Conservation (phyloP, 306 rosid species). For the Carpinus viminea region DNA sequence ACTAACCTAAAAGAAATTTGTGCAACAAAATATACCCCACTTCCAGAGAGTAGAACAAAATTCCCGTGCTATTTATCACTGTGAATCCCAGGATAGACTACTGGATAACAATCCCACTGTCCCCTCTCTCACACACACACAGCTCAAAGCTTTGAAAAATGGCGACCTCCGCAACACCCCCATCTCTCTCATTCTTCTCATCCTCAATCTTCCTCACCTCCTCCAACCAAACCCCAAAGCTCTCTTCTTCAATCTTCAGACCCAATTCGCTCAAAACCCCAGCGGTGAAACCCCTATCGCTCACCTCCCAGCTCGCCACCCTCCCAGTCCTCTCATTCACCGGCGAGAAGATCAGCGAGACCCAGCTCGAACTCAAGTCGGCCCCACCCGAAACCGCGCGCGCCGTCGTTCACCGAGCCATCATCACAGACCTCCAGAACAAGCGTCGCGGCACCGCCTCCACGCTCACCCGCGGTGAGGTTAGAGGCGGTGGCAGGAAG, state of each 20-base stretch:
- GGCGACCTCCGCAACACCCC: constrained; percentile 44
- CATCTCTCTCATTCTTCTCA: constrained; percentile 54
- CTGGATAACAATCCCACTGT: neutral
- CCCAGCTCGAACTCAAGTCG: constrained; percentile 64
- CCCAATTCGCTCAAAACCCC: constrained; percentile 29
- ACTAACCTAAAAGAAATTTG: no score
- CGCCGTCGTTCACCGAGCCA: constrained; percentile 89
- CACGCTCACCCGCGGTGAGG: constrained; percentile 83
- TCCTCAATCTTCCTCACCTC: constrained; percentile 54
- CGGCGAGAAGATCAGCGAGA: constrained; percentile 74
- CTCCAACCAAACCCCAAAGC: constrained; percentile 28
- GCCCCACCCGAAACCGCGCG: constrained; percentile 84
- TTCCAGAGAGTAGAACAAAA: no score
- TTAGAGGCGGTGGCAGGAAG: constrained; percentile 78
- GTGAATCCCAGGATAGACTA: neutral
- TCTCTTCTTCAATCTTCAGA: constrained; percentile 11
- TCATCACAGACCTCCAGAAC: constrained; percentile 85
- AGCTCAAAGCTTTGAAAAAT: constrained; percentile 15
- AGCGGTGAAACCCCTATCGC: constrained; percentile 28
- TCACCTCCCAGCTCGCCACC: constrained; percentile 65
- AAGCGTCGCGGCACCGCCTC: constrained; percentile 98
- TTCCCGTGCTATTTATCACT: no score
- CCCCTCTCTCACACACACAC: neutral
- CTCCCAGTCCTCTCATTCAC: constrained; percentile 81
- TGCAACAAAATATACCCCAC: no score